Base-by-base conservation (phyloP, 108 stramenopile genomes). In the Cylindrotheca closterium region DNA sequence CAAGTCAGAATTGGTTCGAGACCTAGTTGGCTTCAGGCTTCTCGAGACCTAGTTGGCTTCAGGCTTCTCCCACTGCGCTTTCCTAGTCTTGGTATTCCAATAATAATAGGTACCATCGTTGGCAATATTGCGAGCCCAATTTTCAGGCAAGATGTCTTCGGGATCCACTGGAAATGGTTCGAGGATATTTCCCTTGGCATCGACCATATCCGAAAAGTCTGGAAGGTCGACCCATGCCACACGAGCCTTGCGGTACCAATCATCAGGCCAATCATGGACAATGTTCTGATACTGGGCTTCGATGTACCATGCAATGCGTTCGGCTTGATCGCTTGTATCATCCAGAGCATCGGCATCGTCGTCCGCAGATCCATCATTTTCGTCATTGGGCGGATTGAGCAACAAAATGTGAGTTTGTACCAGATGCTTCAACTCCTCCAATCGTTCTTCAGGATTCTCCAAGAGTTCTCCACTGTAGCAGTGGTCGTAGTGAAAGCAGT, bases 401-500 rank as follows among this genome's bases (percentile, higher is more conserved):
- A 74, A 58, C 60, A 74, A 67, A 51, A 74, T 50, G 30, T 74
- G 73, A n/a, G 60, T 67, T 21, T 49, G 45, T 22, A 74, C 60
- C 0, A 72, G 66, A 47, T 65, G 69, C 28, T 79, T 75, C 42
- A 93, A 55, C 30, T 82, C 82, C 50, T 88, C 85, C 65, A 78
- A 63, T 42, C 85, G 71, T 31, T 86, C 77, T 48, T 77, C 67
- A 27, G 73, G 73, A 37, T 90, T 77, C n/a, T 69, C 68, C 52
- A 78, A 68, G 47, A 82, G 75, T 60, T 90, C 86, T n/a, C n/a
- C n/a, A n/a, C 86, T 76, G 47, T 81, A 88, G 23, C 75, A 84
- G 59, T 92, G 88, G 75, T 96, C 95, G 70, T 91, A 92, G 56
- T 88, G 88, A 25, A 88, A 84, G 42, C 79, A 72, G 45, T 87